Evolutionary conservation across 208 protist genomes (phyloP).

Genomic region (Leishmania gerbilli): DNA sequence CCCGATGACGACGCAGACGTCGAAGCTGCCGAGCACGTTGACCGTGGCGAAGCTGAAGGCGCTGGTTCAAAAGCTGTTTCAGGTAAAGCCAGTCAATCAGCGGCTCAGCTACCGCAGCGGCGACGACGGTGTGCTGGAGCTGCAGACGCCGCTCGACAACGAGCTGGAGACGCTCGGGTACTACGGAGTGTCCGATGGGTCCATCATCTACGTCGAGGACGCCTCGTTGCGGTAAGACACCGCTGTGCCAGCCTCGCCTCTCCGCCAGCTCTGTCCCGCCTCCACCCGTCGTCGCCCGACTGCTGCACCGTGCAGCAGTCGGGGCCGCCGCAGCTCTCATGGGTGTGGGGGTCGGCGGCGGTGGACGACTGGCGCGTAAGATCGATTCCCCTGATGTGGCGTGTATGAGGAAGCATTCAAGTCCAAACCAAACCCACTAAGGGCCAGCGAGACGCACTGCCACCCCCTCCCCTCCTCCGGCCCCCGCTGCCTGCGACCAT

Average conservation of each 20-base stretch:
- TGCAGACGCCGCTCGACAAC: constrained; percentile 56
- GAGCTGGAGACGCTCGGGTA: constrained; percentile 76
- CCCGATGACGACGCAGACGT: constrained; percentile 14
- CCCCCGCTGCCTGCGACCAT: neutral
- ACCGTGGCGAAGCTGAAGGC: constrained; percentile 83
- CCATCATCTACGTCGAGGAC: constrained; percentile 70
- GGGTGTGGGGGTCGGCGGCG: neutral
- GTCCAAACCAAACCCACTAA: no score
- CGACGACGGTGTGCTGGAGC: constrained; percentile 62
- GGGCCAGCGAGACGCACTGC: neutral
- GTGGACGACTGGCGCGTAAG: no score
- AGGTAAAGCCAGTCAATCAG: constrained; percentile 66
- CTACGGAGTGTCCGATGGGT: constrained; percentile 74
- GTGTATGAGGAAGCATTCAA: no score
- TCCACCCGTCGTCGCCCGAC: neutral
- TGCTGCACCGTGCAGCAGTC: neutral
- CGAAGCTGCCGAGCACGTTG: constrained; percentile 75
- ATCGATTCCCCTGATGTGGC: no score
- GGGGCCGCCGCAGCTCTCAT: neutral
- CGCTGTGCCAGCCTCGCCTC: neutral
- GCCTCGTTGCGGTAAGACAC: constrained; percentile 50
- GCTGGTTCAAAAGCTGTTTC: constrained; percentile 69
- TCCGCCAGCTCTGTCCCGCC: neutral
- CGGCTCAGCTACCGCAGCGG: constrained; percentile 65
- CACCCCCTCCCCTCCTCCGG: neutral